Evolutionary conservation across 1,139 yeast species (phyloP), one percentile per base, ranked within the genome.

Genomic region (Sugiyamaella paludigena): DNA sequence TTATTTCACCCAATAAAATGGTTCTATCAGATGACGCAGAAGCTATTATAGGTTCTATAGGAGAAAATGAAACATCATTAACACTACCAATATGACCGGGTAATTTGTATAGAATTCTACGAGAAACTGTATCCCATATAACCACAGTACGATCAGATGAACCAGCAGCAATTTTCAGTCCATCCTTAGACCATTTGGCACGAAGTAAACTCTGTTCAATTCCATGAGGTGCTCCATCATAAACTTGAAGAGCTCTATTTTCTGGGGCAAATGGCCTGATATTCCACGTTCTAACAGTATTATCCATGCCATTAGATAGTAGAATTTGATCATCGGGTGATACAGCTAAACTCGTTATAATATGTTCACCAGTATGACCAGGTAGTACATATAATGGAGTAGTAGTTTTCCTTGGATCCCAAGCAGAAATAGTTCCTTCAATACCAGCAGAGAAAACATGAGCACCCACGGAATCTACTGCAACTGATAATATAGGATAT

Each of bases 41-140:
- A n/a, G 58, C 56, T 15, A 60, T 29, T 9, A 55, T 46, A 10
- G 47, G 45, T 40, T 58, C 63, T 7, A 37, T 41, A 10, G 68
- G 69, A 26, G 62, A 54, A 47, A 79, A 70, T 0, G 76, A 80
- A 4, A 83, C 78, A 61, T 80, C 88, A 28, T 82, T 67, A 0
- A 82, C 86, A 0, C 81, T 67, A 0, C 88, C 86, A 7, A 63
- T 59, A 59, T 85, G 92, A 1, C 89, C 91, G 3, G 72, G 68
- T 3, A 43, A 33, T 26, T 43, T 81, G 43, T 72, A 69, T 10
- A 72, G 54, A 19, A 83, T 56, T 42, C 72, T 71, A 46, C 80
- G 69, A 0, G 83, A 68, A 3, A 72, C 71, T n/a, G 76, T 68
- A 53, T 83, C 83, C 89, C 92, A 86, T 2, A 75, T 59, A 2